A percentile compares a stretch with the other conserved stretches of the same genome.
Evolutionary conservation across 768 basidiomycete species (phyloP).

Genomic region (Lactarius psammicola): DNA sequence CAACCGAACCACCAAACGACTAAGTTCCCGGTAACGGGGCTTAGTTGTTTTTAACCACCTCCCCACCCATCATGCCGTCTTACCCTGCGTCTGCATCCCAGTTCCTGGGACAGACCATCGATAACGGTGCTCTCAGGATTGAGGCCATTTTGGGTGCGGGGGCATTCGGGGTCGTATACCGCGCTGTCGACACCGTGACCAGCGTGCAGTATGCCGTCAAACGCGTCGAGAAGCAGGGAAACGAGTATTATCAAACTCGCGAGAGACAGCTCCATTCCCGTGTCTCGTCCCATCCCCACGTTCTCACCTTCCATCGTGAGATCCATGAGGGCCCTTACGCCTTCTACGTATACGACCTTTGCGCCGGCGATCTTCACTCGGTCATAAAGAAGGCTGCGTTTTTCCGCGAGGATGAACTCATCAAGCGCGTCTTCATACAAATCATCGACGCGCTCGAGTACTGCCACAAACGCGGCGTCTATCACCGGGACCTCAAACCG

Average conservation of each 20-base stretch:
- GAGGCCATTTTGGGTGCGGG: constrained; percentile 86
- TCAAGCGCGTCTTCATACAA: constrained; percentile 18
- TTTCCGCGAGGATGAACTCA: constrained; percentile 16
- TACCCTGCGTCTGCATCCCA: background rate
- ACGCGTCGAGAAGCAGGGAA: constrained; percentile 62
- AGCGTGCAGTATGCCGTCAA: constrained; percentile 73
- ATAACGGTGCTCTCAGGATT: constrained; percentile 75
- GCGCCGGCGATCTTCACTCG: constrained; percentile 14
- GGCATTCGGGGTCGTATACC: constrained; percentile 95
- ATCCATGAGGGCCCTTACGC: constrained; percentile 76
- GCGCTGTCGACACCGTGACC: constrained; percentile 56
- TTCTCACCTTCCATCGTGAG: constrained; percentile 86
- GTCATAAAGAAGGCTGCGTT: constrained; percentile 7
- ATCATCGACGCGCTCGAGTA: constrained; percentile 18
- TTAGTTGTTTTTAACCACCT: background rate
- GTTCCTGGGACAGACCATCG: constrained; percentile 46
- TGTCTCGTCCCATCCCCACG: constrained; percentile 70
- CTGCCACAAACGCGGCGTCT: constrained; percentile 21
- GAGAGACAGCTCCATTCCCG: constrained; percentile 80
- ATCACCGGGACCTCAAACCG: constrained; percentile 9
- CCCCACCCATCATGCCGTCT: background rate
- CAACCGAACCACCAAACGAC: background rate
- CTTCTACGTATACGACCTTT: constrained; percentile 21
- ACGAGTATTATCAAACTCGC: constrained; percentile 34
- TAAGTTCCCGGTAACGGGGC: constrained; percentile 2